These are phyloP conservation scores for Mucor irregularis DNA, from an alignment of 371 early-diverging fungal genomes.

Conservation along the genomic window DNA sequence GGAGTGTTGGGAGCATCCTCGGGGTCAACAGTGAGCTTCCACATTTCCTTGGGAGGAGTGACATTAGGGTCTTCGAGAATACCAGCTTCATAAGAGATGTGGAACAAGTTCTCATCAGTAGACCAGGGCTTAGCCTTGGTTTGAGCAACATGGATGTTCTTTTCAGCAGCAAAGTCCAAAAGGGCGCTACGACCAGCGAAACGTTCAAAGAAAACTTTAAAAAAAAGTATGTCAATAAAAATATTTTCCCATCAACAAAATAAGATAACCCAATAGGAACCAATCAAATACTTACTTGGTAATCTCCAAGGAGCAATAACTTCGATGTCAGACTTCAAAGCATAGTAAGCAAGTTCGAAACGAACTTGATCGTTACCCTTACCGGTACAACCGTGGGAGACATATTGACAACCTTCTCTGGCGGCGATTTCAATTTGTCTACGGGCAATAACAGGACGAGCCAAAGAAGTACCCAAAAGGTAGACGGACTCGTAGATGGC, in stretches of 20 bases:
- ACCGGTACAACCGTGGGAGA: conserved; percentile 98
- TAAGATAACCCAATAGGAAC: too few relatives aligned
- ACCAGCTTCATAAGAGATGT: conserved; percentile 97
- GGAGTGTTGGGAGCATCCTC: conserved; percentile 95
- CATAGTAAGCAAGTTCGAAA: conserved; percentile 97
- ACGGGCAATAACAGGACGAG: conserved; percentile 94
- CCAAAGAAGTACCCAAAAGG: conserved; percentile 95
- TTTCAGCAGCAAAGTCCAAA: conserved; percentile 88
- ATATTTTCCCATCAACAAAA: not conserved
- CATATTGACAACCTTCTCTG: conserved; percentile 88
- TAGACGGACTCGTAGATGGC: conserved; percentile 94
- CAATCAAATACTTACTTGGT: conserved; percentile 67
- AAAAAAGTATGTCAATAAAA: not conserved
- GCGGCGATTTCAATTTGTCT: conserved; percentile 90
- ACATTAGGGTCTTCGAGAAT: conserved; percentile 93
- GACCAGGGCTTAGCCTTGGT: conserved; percentile 97
- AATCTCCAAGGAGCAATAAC: conserved; percentile 97
- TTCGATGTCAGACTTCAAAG: conserved; percentile 89
- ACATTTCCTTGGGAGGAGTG: conserved; percentile 96
- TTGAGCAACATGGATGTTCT: conserved; percentile 93
- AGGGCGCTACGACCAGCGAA: conserved; percentile 94
- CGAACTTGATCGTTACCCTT: conserved; percentile 99
- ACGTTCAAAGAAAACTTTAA: conserved; percentile 90
- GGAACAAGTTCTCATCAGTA: conserved; percentile 98
- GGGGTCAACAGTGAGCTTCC: conserved; percentile 95